phyloP scores from a whole-genome alignment of 768 basidiomycete genomes.

The Pleurotus eryngii region DNA sequence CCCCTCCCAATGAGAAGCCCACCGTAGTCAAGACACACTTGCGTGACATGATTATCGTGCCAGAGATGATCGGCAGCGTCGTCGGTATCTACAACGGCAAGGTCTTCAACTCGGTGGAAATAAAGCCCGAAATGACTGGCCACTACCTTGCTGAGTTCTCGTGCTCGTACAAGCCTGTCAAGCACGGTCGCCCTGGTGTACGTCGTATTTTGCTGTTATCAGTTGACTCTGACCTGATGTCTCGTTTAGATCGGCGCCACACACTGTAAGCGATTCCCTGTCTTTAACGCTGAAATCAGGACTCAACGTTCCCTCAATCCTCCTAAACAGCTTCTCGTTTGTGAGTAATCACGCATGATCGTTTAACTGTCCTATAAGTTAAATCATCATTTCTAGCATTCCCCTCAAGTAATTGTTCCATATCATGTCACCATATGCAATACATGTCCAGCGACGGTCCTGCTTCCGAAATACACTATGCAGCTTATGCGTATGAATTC shows the following conservation, averaged over 20 bases:
- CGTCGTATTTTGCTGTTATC: constrained; percentile 26
- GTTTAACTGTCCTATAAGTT: not conserved
- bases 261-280: constrained; percentile 57
- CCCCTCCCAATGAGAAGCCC: constrained; percentile 98
- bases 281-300: not conserved
- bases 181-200: constrained; percentile 99
- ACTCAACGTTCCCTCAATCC: constrained; percentile 10
- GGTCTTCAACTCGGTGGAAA: constrained; percentile 95
- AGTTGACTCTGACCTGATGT: constrained; percentile 12
- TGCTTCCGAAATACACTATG: constrained; percentile 22
- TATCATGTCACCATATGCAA: constrained; percentile 13
- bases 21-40: constrained; percentile 98
- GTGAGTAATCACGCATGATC: constrained; percentile 35
- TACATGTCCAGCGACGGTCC: no score
- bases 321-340: constrained; percentile 64
- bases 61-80: constrained; percentile 99
- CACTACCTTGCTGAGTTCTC: constrained; percentile 99
- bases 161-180: constrained; percentile 97
- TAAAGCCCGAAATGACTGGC: constrained; percentile 99
- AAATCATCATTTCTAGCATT: constrained; percentile 48
- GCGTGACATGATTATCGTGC: constrained; percentile 99
- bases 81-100: constrained; percentile 99
- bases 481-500: constrained; percentile 19
- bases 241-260: constrained; percentile 77
- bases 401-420: constrained; percentile 81